These are phyloP conservation scores for Malassezia japonica DNA, from an alignment of 1,284 basidiomycete genomes.

Conservation along the genomic window DNA sequence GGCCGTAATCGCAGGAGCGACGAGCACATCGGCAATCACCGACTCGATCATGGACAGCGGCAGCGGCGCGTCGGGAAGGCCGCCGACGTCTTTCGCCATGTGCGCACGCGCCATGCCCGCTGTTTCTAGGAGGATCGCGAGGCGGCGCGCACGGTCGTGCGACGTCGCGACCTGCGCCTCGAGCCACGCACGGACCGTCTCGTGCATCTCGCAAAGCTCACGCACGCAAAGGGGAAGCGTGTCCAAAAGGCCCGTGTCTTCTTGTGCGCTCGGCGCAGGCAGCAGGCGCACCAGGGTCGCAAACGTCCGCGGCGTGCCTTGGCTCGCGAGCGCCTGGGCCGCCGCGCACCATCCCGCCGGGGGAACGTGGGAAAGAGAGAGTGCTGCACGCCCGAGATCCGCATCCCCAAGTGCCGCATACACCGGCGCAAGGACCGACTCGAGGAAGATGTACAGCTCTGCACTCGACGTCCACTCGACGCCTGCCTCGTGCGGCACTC, in stretches of 20 bases:
- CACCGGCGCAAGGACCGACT: constrained; percentile 28
- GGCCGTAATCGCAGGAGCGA: constrained; percentile 30
- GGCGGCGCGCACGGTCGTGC: constrained; percentile 26
- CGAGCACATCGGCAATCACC: constrained; percentile 34
- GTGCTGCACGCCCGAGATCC: constrained; percentile 2
- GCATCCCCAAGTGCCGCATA: constrained; percentile 1
- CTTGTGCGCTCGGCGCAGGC: background rate
- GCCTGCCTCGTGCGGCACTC: background rate
- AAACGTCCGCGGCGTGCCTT: background rate
- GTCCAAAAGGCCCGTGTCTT: background rate
- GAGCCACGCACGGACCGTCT: constrained; percentile 24
- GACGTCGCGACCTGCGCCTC: constrained; percentile 39
- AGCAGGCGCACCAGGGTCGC: constrained; percentile 6
- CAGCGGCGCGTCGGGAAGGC: background rate
- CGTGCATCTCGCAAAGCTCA: constrained; percentile 4
- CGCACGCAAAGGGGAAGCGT: constrained; percentile 6
- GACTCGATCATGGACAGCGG: constrained; percentile 37
- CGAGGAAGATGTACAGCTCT: constrained; percentile 38
- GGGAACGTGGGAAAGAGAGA: background rate
- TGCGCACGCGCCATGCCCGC: constrained; percentile 37
- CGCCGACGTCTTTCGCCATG: constrained; percentile 20
- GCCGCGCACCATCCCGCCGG: background rate
- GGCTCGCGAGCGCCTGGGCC: background rate
- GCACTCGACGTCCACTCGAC: background rate
- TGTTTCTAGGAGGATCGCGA: constrained; percentile 37